These are phyloP conservation scores for Gossypium turneri DNA, from an alignment of 345 rosid genomes.

Conservation along the genomic window DNA sequence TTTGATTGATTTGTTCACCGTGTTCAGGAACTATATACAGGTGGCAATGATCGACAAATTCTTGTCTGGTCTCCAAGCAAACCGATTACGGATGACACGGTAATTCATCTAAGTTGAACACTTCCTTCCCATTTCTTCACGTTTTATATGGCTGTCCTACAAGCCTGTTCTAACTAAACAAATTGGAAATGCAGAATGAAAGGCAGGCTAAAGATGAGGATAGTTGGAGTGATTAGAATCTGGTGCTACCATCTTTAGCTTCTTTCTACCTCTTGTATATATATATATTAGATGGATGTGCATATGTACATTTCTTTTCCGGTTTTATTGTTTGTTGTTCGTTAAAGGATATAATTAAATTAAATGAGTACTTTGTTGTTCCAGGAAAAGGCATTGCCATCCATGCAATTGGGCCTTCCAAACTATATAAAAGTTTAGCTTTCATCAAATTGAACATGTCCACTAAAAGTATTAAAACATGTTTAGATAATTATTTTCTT, in stretches of 20 bases:
- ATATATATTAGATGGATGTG: constrained; percentile 13
- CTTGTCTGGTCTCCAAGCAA: constrained; percentile 82
- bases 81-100: constrained; percentile 36
- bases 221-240: constrained; percentile 60
- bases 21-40: constrained; percentile 75
- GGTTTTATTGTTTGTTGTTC: not conserved
- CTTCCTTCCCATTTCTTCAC: not conserved
- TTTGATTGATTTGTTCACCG: constrained; percentile 14
- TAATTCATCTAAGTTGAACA: constrained; percentile 17
- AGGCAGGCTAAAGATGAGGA: constrained; percentile 47
- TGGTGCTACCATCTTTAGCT: not conserved
- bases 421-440: no score
- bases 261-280: not conserved
- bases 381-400: not conserved
- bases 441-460: no score
- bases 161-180: not conserved
- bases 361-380: not conserved
- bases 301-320: constrained; percentile 7
- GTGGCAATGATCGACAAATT: constrained; percentile 75
- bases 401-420: not conserved
- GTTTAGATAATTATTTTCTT: no score
- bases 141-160: not conserved
- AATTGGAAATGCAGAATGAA: constrained; percentile 39
- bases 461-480: no score
- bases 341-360: not conserved